phyloP scores from a whole-genome alignment of 2,329 filamentous ascomycete genomes.

The Cercospora nicotianae region DNA sequence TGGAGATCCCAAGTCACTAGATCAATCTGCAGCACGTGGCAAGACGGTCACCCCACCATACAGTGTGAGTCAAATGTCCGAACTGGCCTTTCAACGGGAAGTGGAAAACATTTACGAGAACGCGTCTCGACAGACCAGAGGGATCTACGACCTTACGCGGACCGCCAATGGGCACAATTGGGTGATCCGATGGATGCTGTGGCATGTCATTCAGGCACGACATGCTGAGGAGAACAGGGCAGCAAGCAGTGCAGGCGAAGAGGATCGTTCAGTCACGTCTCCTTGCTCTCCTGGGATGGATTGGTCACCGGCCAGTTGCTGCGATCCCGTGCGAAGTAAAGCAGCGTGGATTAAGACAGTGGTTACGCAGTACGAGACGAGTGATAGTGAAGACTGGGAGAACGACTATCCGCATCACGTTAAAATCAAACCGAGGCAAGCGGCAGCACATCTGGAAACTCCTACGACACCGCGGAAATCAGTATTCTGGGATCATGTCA shows the following conservation, averaged over 20 bases:
- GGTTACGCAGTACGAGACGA: conserved; percentile 10
- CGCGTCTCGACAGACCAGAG: conserved; percentile 21
- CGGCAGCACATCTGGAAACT: background rate
- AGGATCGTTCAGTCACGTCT: conserved; percentile 21
- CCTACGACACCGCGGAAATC: conserved; percentile 2
- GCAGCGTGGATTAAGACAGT: conserved; percentile 2
- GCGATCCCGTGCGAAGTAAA: background rate
- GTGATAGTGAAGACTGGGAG: conserved; percentile 22
- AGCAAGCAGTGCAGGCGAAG: conserved; percentile 21
- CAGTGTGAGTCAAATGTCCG: conserved; percentile 24
- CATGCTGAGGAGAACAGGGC: conserved; percentile 11
- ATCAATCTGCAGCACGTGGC: conserved; percentile 19
- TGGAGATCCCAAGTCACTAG: conserved; percentile 19
- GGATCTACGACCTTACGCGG: conserved; percentile 25
- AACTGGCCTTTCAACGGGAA: conserved; percentile 24
- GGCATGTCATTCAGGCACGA: conserved; percentile 23
- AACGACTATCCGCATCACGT: background rate
- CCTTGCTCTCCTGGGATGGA: conserved; percentile 17
- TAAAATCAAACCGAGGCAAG: background rate
- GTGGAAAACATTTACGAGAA: conserved; percentile 23
- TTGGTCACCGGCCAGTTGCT: conserved; percentile 4
- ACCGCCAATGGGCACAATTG: conserved; percentile 23
- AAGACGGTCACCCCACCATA: conserved; percentile 21
- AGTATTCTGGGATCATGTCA: conserved; percentile 12
- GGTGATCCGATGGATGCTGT: conserved; percentile 30